Base-by-base conservation (phyloP, 1,284 basidiomycete species). In the Apiotrichum akiyoshidainum region DNA sequence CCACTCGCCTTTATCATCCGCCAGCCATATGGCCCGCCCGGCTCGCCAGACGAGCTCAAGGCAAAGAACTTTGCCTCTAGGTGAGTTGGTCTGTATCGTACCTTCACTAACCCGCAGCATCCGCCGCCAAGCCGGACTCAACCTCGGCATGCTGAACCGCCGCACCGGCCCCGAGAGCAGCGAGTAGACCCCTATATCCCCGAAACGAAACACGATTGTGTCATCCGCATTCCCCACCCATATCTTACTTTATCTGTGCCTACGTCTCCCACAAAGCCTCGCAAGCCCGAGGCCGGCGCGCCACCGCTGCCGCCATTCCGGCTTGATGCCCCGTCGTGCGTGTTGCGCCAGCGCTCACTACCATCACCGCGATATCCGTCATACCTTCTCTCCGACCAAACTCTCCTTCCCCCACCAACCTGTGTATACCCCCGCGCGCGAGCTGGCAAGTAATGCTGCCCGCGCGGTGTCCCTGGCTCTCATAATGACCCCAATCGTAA, bases 1-100 rank as follows among this genome's bases (percentile, higher is more conserved):
- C 10, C 48, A 3, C 41, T 52, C 34, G 22, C 42, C 8, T 31
- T 12, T 14, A 51, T 65, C 49, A 81, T 85, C 52, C 86, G 90
- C 76, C 90, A 92, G 81, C 90, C 90, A 63, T 84, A 84, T 60
- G 90, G 90, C 65, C 90, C 90, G 57, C 90, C 90, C 55, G 88
- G 88, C 31, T 88, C 87, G 72, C 84, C 85, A 58, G 89, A 91
- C 69, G 90, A 92, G 73, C 83, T 93, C 45, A 86, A 87, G n/a
- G 85, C 87, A 49, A 88, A 88, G 82, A 93, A 93, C 79, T 93
- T 93, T 79, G 90, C 90, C 21, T 60, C 65, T 31, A 52, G 70
- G 64, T 57, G 45, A 55, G 51, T 50, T 26, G 11, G 3, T 16
- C n/a, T 10, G 8, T 16, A 12, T n/a, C 21, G 33, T 5, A 6